Evolutionary conservation across 257 asterid species (phyloP), one percentile per base, ranked within the genome.

Genomic region (Sherardia arvensis): DNA sequence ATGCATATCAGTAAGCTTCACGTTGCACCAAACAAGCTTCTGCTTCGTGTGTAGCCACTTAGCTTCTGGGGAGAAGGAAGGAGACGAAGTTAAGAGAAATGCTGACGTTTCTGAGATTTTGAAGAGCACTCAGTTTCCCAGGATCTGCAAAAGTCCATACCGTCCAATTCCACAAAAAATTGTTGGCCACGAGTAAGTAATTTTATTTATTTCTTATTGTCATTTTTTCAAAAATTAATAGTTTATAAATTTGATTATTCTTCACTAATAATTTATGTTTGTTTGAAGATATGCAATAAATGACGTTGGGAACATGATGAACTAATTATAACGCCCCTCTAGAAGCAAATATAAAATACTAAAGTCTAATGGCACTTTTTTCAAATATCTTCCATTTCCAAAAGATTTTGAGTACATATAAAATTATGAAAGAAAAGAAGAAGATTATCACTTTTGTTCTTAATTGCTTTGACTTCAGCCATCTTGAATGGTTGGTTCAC

Each of bases 51-150:
- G 99, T 68, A 87, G 94, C 76, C 99, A 92, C 82, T 71, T 92
- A 47, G 97, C 99, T 33, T 87, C 99, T 0, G 99, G 99, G 34
- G 97, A 92, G 76, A 92, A 85, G 66, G 99, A 87, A 66, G 99
- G 97, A 23, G 99, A 92, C 7, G 97, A 88, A 76, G 58, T 87
- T 0, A 81, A 65, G 72, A 72, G 97, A 69, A 92, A 92, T 62
- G 84, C 86, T 0, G 99, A 92, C 30, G 97, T 88, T 27, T 73
- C 79, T 3, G 96, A 92, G 73, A 92, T 92, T 68, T 51, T 87
- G 29, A 89, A 87, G 74, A 83, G 77, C 72, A 81, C 84, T 29
- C 78, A 74, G 4, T 92, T 89, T 63, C 65, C 86, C 9, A 70
- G 80, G 59, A 40, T 79, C 62, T 92, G 97, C 88, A 87, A 78